Evolutionary conservation across 2,329 filamentous ascomycete species (phyloP).

Genomic region (Sporothrix mexicana): DNA sequence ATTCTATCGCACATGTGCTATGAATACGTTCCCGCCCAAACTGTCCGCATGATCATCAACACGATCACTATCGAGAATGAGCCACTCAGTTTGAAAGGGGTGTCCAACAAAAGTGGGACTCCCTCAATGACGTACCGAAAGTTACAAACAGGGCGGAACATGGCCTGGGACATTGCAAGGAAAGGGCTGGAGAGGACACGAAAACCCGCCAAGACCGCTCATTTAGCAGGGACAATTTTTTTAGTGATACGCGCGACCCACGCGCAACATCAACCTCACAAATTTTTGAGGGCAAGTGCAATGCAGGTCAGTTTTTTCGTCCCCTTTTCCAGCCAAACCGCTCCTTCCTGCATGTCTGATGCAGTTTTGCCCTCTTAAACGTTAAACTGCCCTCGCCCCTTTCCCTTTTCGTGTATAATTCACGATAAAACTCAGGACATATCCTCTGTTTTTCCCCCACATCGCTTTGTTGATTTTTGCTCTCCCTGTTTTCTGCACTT

Average conservation of each 20-base stretch:
- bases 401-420: constrained; percentile 15
- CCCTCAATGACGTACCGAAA: constrained; percentile 30
- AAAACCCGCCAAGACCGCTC: constrained; percentile 27
- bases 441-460: constrained; percentile 4
- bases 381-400: not conserved
- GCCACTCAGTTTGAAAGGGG: not conserved
- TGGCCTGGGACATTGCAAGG: not conserved
- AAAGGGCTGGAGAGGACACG: constrained; percentile 13
- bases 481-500: not conserved
- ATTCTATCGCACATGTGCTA: too few relatives aligned
- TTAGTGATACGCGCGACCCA: constrained; percentile 18
- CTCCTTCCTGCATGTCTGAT: constrained; percentile 5
- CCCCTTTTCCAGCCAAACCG: constrained; percentile 20
- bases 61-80: too few relatives aligned
- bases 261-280: constrained; percentile 20
- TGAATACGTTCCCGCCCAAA: too few relatives aligned
- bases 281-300: constrained; percentile 6
- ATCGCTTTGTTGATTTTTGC: constrained; percentile 5
- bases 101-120: constrained; percentile 15
- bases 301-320: constrained; percentile 8
- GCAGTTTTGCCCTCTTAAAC: not conserved
- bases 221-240: constrained; percentile 20
- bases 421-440: not conserved
- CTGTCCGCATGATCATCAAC: too few relatives aligned
- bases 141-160: not conserved